Conservation (phyloP, 2,329 filamentous ascomycete species). For the Zalaria obscura region DNA sequence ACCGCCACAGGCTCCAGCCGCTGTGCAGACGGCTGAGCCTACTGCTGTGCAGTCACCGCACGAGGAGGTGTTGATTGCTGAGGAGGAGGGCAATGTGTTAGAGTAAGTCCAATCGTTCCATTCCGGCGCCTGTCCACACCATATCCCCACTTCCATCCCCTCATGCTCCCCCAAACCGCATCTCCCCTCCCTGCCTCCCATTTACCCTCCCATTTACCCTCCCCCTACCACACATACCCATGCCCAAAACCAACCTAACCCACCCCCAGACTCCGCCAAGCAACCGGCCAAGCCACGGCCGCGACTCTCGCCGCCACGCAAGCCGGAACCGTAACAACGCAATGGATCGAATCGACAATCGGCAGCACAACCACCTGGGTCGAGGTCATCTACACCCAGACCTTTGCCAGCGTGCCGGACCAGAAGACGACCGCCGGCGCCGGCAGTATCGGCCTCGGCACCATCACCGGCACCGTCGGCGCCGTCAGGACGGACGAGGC, state of each 20-base stretch:
- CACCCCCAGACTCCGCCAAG: conserved; percentile 10
- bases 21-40: no score
- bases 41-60: no score
- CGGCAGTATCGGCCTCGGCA: conserved; percentile 16
- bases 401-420: conserved; percentile 15
- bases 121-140: no score
- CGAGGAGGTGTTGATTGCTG: no score
- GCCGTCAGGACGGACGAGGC: neutral
- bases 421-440: conserved; percentile 11
- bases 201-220: neutral
- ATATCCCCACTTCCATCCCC: no score
- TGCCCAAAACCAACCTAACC: neutral
- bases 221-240: neutral
- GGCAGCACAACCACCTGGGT: conserved; percentile 9
- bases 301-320: conserved; percentile 7
- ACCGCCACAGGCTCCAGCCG: no score
- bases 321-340: conserved; percentile 11
- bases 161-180: no score
- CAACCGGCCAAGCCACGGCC: conserved; percentile 4
- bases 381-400: conserved; percentile 16
- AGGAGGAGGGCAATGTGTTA: no score
- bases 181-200: neutral
- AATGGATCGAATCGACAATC: conserved; percentile 10
- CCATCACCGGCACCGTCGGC: conserved; percentile 5
- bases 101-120: no score